phyloP scores from a whole-genome alignment of 2,329 filamentous ascomycete genomes.

The Sarocladium kiliense region DNA sequence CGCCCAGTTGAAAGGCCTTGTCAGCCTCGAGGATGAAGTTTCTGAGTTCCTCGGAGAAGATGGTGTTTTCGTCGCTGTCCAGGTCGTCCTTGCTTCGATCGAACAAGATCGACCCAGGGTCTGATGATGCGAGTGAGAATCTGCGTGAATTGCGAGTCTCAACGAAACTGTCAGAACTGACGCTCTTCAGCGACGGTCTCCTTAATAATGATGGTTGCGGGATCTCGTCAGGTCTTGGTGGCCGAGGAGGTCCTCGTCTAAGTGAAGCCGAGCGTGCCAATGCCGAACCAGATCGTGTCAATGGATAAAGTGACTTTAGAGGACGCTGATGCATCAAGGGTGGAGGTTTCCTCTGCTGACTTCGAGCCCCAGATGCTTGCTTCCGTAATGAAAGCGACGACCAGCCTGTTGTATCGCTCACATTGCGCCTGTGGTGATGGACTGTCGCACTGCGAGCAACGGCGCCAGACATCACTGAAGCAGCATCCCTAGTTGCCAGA shows the following conservation, averaged over 20 bases:
- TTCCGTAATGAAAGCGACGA: not conserved
- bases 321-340: not conserved
- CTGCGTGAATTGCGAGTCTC: not conserved
- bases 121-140: not conserved
- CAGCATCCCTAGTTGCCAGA: not conserved
- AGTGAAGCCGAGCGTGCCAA: not conserved
- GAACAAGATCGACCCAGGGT: not conserved
- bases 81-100: not conserved
- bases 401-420: not conserved
- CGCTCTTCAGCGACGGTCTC: constrained; percentile 1
- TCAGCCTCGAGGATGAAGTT: constrained; percentile 12
- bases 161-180: not conserved
- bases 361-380: not conserved
- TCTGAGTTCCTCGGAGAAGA: constrained; percentile 9
- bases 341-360: not conserved
- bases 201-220: not conserved
- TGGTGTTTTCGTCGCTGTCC: not conserved
- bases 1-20: constrained; percentile 9
- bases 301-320: not conserved
- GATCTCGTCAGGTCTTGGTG: not conserved
- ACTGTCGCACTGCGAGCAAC: not conserved
- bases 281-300: not conserved
- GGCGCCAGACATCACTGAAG: not conserved
- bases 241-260: not conserved
- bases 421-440: not conserved